Percentiles rank a stretch among this genome's conserved stretches.
Evolutionary conservation across 225 moss, liverwort and hornwort genomes (phyloP).

Genomic region (Anthoceros angustus): DNA sequence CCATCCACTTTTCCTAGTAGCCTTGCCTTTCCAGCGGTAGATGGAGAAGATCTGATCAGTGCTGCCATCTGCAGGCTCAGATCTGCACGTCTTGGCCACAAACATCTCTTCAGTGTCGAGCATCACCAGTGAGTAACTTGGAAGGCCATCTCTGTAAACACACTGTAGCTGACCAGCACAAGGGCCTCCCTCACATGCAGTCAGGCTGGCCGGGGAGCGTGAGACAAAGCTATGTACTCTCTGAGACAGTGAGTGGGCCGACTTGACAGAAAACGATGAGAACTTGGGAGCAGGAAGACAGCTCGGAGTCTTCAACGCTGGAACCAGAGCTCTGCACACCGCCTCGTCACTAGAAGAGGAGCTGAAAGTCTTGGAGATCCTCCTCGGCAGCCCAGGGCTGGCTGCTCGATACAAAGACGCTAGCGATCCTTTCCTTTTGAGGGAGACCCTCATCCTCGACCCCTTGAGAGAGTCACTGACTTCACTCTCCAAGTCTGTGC

Average conservation of each 20-base stretch:
- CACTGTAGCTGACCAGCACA: slow-evolving; percentile 22
- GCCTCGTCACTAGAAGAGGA: not conserved
- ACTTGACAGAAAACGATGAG: not conserved
- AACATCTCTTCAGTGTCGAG: slow-evolving; percentile 34
- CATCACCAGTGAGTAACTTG: slow-evolving; percentile 36
- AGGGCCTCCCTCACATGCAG: not conserved
- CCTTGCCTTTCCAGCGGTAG: slow-evolving; percentile 27
- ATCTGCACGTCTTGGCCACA: slow-evolving; percentile 22
- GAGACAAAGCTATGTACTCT: not conserved
- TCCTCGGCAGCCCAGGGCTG: not conserved
- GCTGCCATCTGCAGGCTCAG: slow-evolving; percentile 10
- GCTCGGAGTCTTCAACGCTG: not conserved
- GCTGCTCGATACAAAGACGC: not conserved
- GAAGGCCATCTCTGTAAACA: slow-evolving; percentile 24
- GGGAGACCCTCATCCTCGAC: not conserved
- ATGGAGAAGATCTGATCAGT: slow-evolving; percentile 23
- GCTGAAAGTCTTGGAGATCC: not conserved
- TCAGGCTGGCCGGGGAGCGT: not conserved
- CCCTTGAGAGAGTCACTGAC: not conserved
- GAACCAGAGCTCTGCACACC: not conserved
- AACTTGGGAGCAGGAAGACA: not conserved
- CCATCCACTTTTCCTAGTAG: slow-evolving; percentile 22
- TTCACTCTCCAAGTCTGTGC: not conserved
- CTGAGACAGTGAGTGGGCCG: not conserved
- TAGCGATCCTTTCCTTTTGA: not conserved